phyloP scores from a whole-genome alignment of 164 flowering plant genomes.

The Umbilicus rupestris region DNA sequence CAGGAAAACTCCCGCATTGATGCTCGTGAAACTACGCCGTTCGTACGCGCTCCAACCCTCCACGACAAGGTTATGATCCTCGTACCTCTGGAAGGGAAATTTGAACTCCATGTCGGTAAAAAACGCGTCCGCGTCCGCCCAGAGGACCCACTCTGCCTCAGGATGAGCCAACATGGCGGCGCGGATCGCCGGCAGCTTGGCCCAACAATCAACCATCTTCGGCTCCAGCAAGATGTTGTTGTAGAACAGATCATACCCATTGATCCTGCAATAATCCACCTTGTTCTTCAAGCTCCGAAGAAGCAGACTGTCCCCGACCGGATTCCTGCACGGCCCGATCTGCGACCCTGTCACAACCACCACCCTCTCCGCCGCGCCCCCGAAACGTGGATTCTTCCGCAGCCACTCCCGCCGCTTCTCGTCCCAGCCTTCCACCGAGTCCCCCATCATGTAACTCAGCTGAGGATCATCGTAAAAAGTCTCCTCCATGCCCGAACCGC shows the following conservation, averaged over 20 bases:
- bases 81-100: conserved; percentile 60
- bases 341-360: conserved; percentile 54
- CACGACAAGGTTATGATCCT: conserved; percentile 47
- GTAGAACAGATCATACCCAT: conserved; percentile 52
- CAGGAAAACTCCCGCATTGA: conserved; percentile 91
- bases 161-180: conserved; percentile 97
- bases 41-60: conserved; percentile 73
- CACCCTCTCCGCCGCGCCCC: conserved; percentile 25
- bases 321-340: conserved; percentile 41
- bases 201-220: conserved; percentile 67
- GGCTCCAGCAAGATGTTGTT: conserved; percentile 52
- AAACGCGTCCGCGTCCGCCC: conserved; percentile 95
- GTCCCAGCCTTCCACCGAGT: conserved; percentile 45
- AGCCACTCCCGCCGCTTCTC: conserved; percentile 46
- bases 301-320: conserved; percentile 50
- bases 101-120: conserved; percentile 92
- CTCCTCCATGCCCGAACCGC: conserved; percentile 27
- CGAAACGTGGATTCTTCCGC: conserved; percentile 32
- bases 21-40: conserved; percentile 54
- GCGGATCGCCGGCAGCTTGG: conserved; percentile 63
- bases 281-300: conserved; percentile 57
- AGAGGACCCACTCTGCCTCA: conserved; percentile 98
- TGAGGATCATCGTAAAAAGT: conserved; percentile 46
- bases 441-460: conserved; percentile 30
- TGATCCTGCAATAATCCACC: conserved; percentile 58